Conservation (phyloP, 2,329 filamentous ascomycete species). For the Leptoxyphium fumago region DNA sequence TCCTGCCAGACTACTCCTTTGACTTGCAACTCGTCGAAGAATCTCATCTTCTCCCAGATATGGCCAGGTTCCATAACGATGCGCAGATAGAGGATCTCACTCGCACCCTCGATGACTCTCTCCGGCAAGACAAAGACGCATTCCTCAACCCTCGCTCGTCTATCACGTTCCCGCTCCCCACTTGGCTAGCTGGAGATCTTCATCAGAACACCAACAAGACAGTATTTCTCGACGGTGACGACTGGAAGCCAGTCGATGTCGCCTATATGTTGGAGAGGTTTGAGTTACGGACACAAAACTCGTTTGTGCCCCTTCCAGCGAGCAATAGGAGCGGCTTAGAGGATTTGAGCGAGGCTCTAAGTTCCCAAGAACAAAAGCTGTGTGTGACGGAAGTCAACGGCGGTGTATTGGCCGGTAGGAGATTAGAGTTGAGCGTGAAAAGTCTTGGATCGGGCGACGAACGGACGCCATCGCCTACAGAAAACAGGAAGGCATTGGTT, state of each 20-base stretch:
- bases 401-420: background rate
- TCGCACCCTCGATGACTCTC: conserved; percentile 6
- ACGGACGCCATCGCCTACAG: background rate
- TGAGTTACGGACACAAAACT: conserved; percentile 4
- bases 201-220: background rate
- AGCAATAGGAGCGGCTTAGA: too few relatives aligned
- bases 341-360: background rate
- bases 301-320: background rate
- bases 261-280: conserved; percentile 16
- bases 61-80: conserved; percentile 2
- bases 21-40: conserved; percentile 12
- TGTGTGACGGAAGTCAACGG: background rate
- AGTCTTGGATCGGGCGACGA: background rate
- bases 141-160: conserved; percentile 7
- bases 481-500: background rate
- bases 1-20: conserved; percentile 8
- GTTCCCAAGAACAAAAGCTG: background rate
- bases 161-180: conserved; percentile 9
- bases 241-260: conserved; percentile 4
- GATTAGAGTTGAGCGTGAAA: background rate
- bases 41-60: conserved; percentile 2
- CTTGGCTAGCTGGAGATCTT: conserved; percentile 3
- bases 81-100: conserved; percentile 8
- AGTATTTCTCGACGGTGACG: background rate
- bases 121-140: conserved; percentile 3